Evolutionary conservation across 2,329 filamentous ascomycete species (phyloP), one percentile per base, ranked within the genome.

Genomic region (Cercospora sp.): DNA sequence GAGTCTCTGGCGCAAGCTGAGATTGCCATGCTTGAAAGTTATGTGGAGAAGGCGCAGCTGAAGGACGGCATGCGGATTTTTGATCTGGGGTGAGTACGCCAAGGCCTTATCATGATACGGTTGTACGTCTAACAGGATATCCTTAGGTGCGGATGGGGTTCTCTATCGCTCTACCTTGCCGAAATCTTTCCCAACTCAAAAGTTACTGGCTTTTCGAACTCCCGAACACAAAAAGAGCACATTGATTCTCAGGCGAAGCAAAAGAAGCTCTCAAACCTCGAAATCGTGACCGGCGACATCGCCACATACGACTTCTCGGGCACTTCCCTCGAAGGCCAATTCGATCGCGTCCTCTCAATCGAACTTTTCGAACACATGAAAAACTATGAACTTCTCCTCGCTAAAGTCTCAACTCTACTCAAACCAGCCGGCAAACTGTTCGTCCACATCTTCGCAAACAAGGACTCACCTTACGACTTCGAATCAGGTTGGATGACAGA

Each of bases 291-390:
- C 0, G 89, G 89, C 23, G 85, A 92, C 73, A 85, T 90, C 1
- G 87, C 88, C 16, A 85, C 87, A 67, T 87, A 90, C 73, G 87
- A 90, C 73, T 91, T 91, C 73, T 80, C 86, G 67, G 76, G 80
- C 9, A 80, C 81, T 28, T 65, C 71, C 13, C 68, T 74, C 23
- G 76, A 74, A 63, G 69, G 69, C 58, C 64, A 72, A 42, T 91
- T 87, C 72, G 90, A 91, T 75, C 83, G 89, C 12, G 87, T 91
- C 1, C 81, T 91, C 16, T 89, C 87, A 7, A 89, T 91, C 69
- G 90, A 91, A 83, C 82, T 91, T 12, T 91, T 92, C 74, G 89
- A 91, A 77, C 90, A 91, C 78, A 91, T 91, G 89, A 91, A 91
- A 77, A 91, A 91, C 77, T 91, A 91, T 78, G 85, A 89, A 69